These are phyloP conservation scores for Austropuccinia psidii DNA, from an alignment of 1,284 basidiomycete species.

Conservation along the genomic window DNA sequence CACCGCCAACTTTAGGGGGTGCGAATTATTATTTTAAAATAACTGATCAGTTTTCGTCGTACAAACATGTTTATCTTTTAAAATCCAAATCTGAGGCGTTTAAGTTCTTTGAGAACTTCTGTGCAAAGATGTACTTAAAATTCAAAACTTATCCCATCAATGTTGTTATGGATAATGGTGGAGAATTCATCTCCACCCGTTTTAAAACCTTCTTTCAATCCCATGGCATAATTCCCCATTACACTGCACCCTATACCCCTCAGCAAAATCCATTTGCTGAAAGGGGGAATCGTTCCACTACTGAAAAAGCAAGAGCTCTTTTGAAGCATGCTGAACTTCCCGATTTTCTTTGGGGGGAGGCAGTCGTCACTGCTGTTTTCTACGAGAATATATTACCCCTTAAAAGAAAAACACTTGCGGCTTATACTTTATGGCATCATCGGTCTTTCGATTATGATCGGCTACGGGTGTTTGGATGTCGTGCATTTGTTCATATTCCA, in stretches of 20 bases:
- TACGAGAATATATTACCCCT: constrained; percentile 48
- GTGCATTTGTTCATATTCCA: constrained; percentile 1
- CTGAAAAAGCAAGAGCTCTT: constrained; percentile 43
- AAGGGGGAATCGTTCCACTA: constrained; percentile 44
- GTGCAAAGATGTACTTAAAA: too few species aligned
- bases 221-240: neutral
- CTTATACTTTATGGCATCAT: too few species aligned
- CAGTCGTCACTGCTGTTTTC: constrained; percentile 45
- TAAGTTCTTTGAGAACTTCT: neutral
- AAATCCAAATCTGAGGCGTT: neutral
- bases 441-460: neutral
- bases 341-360: constrained; percentile 47
- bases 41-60: neutral
- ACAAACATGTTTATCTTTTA: constrained; percentile 4
- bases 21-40: neutral
- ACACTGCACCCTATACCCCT: constrained; percentile 44
- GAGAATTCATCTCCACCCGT: too few species aligned
- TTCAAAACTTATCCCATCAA: too few species aligned
- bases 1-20: neutral
- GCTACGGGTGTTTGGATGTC: neutral
- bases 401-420: too few species aligned
- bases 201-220: too few species aligned
- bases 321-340: constrained; percentile 44
- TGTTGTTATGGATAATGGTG: too few species aligned
- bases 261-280: constrained; percentile 47